These are phyloP conservation scores for Diaporthe vaccinii DNA, from an alignment of 2,329 filamentous ascomycete genomes.

Conservation along the genomic window DNA sequence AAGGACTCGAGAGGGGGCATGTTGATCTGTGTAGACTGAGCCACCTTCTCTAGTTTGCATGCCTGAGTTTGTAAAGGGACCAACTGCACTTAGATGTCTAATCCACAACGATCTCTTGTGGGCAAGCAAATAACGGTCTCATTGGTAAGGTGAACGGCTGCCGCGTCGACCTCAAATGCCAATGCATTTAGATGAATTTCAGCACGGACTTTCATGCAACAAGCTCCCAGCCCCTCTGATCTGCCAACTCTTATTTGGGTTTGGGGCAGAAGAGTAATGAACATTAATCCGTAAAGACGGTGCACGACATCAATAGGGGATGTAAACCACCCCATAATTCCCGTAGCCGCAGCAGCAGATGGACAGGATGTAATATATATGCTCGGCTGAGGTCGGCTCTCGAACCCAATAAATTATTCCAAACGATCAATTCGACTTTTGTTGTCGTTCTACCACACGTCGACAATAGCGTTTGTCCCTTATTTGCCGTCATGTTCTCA, in stretches of 20 bases:
- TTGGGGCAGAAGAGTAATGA: neutral
- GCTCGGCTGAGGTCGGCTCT: too few species aligned
- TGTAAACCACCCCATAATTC: neutral
- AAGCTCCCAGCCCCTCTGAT: neutral
- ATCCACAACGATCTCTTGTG: neutral
- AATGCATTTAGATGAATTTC: neutral
- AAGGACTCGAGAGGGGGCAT: neutral
- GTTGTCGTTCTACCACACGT: too few species aligned
- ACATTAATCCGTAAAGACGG: neutral
- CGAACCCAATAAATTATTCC: fast-evolving
- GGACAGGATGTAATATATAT: neutral
- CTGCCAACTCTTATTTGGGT: neutral
- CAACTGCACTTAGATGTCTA: neutral
- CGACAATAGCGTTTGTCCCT: neutral
- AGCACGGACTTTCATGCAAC: neutral
- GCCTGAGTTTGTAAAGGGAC: neutral
- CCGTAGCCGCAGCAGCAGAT: too few species aligned
- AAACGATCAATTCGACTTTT: neutral
- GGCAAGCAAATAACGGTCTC: neutral
- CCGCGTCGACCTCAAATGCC: neutral
- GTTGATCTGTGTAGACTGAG: neutral
- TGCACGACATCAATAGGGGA: neutral
- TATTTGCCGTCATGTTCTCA: neutral
- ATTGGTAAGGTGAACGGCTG: too few species aligned
- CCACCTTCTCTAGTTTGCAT: neutral